Percentiles rank a stretch among this genome's conserved stretches.
Evolutionary conservation across 805 yeast species (phyloP).

Genomic region (Candida saitoana): DNA sequence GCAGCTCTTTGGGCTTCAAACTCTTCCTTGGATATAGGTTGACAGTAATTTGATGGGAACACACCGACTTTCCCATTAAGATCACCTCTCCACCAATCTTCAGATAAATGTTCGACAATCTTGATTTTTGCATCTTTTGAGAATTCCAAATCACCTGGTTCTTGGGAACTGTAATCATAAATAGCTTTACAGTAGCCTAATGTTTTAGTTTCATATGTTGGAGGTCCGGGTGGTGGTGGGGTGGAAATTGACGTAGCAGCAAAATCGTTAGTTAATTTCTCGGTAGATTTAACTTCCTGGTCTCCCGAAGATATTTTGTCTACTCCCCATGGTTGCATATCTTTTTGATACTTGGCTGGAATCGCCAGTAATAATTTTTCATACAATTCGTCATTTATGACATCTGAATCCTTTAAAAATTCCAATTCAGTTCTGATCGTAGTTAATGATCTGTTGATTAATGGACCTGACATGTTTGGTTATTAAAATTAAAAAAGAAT

Average conservation of each 20-base stretch:
- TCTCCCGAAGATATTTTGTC: constrained; percentile 19
- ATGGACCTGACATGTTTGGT: constrained; percentile 45
- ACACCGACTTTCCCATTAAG: constrained; percentile 56
- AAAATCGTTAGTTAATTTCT: constrained; percentile 8
- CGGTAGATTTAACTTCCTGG: constrained; percentile 5
- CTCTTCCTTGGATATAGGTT: constrained; percentile 32
- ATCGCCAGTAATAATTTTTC: constrained; percentile 47
- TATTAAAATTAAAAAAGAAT: not conserved
- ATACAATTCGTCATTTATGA: constrained; percentile 55
- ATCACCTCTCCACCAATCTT: constrained; percentile 90
- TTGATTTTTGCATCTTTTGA: constrained; percentile 64
- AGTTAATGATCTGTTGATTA: constrained; percentile 73
- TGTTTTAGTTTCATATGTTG: constrained; percentile 11
- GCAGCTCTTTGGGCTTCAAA: constrained; percentile 18
- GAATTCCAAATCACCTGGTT: constrained; percentile 68
- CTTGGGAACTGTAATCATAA: constrained; percentile 72
- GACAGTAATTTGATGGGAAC: constrained; percentile 87
- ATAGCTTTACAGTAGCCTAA: constrained; percentile 54
- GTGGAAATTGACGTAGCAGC: constrained; percentile 11
- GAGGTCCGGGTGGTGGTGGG: constrained; percentile 17
- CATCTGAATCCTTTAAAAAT: constrained; percentile 70
- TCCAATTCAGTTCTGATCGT: constrained; percentile 76
- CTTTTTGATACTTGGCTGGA: constrained; percentile 55
- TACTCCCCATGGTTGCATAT: constrained; percentile 46
- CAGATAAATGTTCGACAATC: constrained; percentile 67